Conservation (phyloP, 306 rosid genomes). For the Potentilla sterilis region DNA sequence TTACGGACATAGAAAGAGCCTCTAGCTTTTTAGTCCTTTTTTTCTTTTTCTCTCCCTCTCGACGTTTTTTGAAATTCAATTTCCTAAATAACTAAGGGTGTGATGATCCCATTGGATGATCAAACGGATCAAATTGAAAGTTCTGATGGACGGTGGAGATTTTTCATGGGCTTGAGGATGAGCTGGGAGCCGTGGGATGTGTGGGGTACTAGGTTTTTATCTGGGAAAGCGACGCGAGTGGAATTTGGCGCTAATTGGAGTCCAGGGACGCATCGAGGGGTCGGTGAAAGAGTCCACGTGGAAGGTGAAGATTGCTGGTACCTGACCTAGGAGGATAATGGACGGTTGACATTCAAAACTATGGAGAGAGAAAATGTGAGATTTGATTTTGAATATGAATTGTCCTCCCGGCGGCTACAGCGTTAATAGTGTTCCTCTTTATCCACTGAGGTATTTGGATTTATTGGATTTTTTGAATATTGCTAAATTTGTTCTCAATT, state of each 20-base stretch:
- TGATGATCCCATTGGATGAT: slow-evolving; percentile 9
- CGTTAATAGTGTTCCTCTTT: not conserved
- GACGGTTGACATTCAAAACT: slow-evolving; percentile 31
- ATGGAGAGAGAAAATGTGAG: slow-evolving; percentile 2
- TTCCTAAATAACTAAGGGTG: slow-evolving; percentile 33
- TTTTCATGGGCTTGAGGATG: not conserved
- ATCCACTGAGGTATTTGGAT: not conserved
- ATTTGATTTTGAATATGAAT: not conserved
- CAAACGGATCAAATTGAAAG: slow-evolving; percentile 18
- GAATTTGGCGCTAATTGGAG: slow-evolving; percentile 69
- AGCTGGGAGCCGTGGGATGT: slow-evolving; percentile 34
- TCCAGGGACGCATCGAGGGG: not conserved
- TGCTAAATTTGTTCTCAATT: not conserved
- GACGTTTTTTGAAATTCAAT: slow-evolving; percentile 58
- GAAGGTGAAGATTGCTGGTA: slow-evolving; percentile 18
- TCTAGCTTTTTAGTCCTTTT: slow-evolving; percentile 13
- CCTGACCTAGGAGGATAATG: not conserved
- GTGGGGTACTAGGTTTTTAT: slow-evolving; percentile 8
- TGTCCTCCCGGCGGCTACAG: slow-evolving; percentile 13
- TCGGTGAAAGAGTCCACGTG: slow-evolving; percentile 28
- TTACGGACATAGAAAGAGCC: slow-evolving; percentile 7
- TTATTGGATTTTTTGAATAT: not conserved
- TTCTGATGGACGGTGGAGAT: slow-evolving; percentile 23
- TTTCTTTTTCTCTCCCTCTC: slow-evolving; percentile 35
- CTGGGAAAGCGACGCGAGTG: slow-evolving; percentile 23